Evolutionary conservation across 805 yeast genomes (phyloP), one percentile per base, ranked within the genome.

Genomic region (Lipomyces yamadae): DNA sequence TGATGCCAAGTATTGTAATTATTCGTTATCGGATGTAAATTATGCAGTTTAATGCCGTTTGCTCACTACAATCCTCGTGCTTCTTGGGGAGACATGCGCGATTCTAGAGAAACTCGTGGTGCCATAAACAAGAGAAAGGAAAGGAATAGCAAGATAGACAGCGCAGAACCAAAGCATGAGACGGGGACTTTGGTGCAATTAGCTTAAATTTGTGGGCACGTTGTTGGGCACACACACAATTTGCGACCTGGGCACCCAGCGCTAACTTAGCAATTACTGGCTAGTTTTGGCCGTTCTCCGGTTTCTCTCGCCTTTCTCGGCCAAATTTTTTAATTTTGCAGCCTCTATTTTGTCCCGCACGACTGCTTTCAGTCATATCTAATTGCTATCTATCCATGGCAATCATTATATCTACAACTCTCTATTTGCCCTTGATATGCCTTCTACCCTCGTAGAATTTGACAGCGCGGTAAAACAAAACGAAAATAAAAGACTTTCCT

Each of bases 151-250:
- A 42, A n/a, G 48, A n/a, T 24, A 42, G 29, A 42, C 3, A 42
- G 24, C 5, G 48, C 24, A 42, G 48, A 42, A 24, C 24, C 48
- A 24, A 42, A 42, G n/a, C 15, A 13, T 15, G 48, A 15, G 48
- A 42, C 48, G 48, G 18, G 5, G 48, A 15, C 18, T 18, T 15
- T 18, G 24, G 48, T 24, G 48, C n/a, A 24, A 42, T 42, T 42
- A 42, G 48, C n/a, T 42, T 42, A 42, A 42, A 42, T 42, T 42
- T 42, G 48, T 4, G 48, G 24, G 48, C 48, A 42, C 48, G 48
- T 42, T 42, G 48, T 42, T 42, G 48, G 48, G 48, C 48, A 42
- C 48, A 42, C 48, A n/a, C 48, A 42, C 42, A 42, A 11, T 42
- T 42, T 42, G 48, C 48, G 8, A 42, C 24, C n/a, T 42, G 48